Evolutionary conservation across 2,329 filamentous ascomycete genomes (phyloP).

Genomic region (Curvularia lunata): DNA sequence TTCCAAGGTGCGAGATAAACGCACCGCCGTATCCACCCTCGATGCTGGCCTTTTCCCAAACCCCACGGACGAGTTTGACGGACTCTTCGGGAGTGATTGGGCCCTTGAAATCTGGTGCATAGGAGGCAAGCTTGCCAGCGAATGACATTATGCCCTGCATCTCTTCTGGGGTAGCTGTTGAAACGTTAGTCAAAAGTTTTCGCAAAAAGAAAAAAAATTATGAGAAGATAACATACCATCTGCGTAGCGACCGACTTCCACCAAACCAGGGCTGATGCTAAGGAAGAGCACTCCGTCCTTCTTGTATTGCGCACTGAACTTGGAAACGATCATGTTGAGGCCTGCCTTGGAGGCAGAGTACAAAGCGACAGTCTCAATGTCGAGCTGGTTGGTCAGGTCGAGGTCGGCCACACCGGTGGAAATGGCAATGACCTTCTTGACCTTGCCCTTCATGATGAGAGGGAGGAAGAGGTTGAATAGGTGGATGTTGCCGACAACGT

Average conservation of each 20-base stretch:
- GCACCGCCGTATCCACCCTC: conserved; percentile 21
- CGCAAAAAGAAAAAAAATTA: background rate
- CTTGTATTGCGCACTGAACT: conserved; percentile 48
- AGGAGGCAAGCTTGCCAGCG: conserved; percentile 7
- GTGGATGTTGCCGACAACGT: conserved; percentile 42
- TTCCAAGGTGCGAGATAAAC: conserved; percentile 26
- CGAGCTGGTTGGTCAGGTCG: conserved; percentile 30
- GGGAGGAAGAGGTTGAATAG: conserved; percentile 52
- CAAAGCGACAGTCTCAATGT: conserved; percentile 30
- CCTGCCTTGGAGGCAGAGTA: conserved; percentile 53
- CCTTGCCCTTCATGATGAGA: conserved; percentile 46
- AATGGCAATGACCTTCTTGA: conserved; percentile 54
- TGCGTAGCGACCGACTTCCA: conserved; percentile 23
- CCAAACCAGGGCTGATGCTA: conserved; percentile 28
- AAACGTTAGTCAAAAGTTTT: background rate
- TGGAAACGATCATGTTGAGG: conserved; percentile 51
- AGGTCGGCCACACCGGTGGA: conserved; percentile 48
- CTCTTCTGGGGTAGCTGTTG: conserved; percentile 12
- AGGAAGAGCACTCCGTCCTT: conserved; percentile 33
- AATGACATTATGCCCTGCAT: background rate
- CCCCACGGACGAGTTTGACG: conserved; percentile 14
- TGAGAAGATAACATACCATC: conserved; percentile 9
- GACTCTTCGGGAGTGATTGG: conserved; percentile 16
- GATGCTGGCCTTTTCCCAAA: conserved; percentile 21
- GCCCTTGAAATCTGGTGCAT: conserved; percentile 26